Evolutionary conservation across 768 basidiomycete species (phyloP).

Genomic region (Boletus vinaceobasis): DNA sequence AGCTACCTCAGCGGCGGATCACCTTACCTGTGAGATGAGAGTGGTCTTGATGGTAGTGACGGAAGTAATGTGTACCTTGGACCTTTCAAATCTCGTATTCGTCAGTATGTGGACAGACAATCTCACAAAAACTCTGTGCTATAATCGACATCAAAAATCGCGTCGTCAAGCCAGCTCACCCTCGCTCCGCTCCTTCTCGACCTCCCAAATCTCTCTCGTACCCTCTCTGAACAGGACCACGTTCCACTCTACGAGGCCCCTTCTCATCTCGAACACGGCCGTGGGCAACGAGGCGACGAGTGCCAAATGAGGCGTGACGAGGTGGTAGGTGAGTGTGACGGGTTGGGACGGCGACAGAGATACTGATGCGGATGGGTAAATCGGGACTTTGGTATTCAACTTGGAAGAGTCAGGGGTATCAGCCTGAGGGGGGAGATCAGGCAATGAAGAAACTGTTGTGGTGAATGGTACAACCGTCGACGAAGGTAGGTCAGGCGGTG

Average conservation of each 20-base stretch:
- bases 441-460: neutral
- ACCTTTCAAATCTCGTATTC: neutral
- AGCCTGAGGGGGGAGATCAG: neutral
- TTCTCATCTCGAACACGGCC: conserved; percentile 63
- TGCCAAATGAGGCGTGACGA: conserved; percentile 69
- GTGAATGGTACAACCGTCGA: conserved; percentile 14
- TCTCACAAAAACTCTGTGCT: neutral
- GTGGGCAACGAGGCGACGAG: conserved; percentile 73
- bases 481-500: neutral
- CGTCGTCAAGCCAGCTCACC: conserved; percentile 14
- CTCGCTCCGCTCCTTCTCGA: conserved; percentile 54
- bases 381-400: conserved; percentile 41
- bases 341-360: conserved; percentile 54
- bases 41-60: neutral
- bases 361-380: conserved; percentile 69
- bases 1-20: neutral
- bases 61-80: neutral
- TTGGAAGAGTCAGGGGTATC: conserved; percentile 4
- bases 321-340: conserved; percentile 81
- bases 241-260: conserved; percentile 82
- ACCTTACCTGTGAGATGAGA: neutral
- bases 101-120: neutral
- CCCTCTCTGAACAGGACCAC: conserved; percentile 83
- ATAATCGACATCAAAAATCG: neutral
- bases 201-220: conserved; percentile 74